These are phyloP conservation scores for Sphagnum tenellum DNA, from an alignment of 225 moss, liverwort and hornwort species.

Conservation along the genomic window DNA sequence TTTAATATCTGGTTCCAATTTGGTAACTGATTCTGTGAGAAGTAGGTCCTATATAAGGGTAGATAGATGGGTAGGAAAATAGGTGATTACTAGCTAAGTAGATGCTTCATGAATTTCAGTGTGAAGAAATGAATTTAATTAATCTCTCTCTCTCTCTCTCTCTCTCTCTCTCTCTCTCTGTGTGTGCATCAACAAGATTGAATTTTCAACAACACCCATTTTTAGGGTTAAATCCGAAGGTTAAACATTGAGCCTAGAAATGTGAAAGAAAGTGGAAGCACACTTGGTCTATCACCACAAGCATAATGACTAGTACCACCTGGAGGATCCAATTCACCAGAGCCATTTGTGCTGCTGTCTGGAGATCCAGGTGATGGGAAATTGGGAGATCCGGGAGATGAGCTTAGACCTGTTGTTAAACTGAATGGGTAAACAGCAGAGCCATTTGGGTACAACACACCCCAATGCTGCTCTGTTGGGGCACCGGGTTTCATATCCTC, in stretches of 20 bases:
- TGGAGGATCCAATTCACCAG: not conserved
- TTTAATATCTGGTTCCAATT: too few relatives aligned
- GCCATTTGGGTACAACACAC: constrained; percentile 26
- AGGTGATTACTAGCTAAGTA: too few relatives aligned
- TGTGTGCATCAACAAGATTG: too few relatives aligned
- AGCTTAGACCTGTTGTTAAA: not conserved
- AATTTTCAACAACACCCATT: too few relatives aligned
- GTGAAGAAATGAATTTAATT: too few relatives aligned
- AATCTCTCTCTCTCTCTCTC: too few relatives aligned
- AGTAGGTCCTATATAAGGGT: too few relatives aligned
- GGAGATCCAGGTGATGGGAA: constrained; percentile 1
- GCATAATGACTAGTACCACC: constrained; percentile 1
- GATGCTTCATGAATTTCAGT: too few relatives aligned
- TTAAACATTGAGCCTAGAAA: constrained; percentile 33
- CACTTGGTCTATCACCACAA: constrained; percentile 33
- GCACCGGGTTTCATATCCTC: constrained; percentile 30
- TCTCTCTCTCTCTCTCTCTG: too few relatives aligned
- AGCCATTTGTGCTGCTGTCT: not conserved
- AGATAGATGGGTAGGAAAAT: too few relatives aligned
- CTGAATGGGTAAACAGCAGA: constrained; percentile 19
- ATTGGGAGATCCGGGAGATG: not conserved
- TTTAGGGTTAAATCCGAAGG: constrained; percentile 19
- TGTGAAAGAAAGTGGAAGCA: constrained; percentile 18
- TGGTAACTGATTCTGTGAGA: too few relatives aligned
- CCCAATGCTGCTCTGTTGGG: constrained; percentile 38